Conservation (phyloP, 495 filamentous ascomycete genomes). For the Xylaria longipes region DNA sequence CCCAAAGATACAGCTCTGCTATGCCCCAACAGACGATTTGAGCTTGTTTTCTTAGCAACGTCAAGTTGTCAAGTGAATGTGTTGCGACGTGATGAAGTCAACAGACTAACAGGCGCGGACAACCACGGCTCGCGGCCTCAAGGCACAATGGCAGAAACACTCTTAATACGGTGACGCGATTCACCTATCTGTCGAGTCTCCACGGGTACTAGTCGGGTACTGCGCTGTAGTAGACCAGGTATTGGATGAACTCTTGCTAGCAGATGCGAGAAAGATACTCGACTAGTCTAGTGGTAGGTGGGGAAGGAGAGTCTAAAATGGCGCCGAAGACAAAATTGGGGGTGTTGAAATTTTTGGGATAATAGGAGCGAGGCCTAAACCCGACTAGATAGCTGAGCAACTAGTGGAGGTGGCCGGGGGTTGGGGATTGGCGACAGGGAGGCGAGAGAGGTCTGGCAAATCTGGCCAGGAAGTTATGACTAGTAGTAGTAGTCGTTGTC, state of each 20-base stretch:
- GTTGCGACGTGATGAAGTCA: neutral
- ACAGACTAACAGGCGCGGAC: neutral
- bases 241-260: conserved; percentile 20
- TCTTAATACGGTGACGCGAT: conserved; percentile 23
- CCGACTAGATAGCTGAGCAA: conserved; percentile 24
- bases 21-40: neutral
- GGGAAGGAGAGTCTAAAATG: conserved; percentile 27
- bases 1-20: conserved; percentile 12
- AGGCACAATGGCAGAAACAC: neutral
- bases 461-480: conserved; percentile 29
- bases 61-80: neutral
- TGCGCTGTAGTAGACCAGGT: conserved; percentile 12
- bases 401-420: conserved; percentile 26
- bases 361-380: conserved; percentile 22
- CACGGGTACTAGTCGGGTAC: conserved; percentile 21
- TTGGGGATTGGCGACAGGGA: conserved; percentile 29
- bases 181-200: conserved; percentile 5
- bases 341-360: conserved; percentile 23
- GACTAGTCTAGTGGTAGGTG: conserved; percentile 25
- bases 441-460: conserved; percentile 19
- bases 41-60: conserved; percentile 1
- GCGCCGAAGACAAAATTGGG: conserved; percentile 25
- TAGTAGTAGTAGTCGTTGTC: too few relatives aligned
- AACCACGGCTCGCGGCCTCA: neutral
- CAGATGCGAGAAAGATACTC: conserved; percentile 23